Evolutionary conservation across 441 rosid genomes (phyloP), one percentile per base, ranked within the genome.

Genomic region (Geranium incanum): DNA sequence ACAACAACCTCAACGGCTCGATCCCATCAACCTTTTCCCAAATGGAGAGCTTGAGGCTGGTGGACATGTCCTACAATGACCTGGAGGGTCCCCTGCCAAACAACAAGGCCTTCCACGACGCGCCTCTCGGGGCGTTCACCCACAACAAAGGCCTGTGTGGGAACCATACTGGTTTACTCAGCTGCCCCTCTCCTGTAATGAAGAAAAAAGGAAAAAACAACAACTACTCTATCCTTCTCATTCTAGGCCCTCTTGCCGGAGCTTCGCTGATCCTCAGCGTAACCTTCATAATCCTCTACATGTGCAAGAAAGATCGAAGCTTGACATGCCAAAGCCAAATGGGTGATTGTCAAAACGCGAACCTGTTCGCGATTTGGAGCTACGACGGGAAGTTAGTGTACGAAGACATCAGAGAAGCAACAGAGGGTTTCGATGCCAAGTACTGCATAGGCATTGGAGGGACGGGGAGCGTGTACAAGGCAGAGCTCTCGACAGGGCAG

Each of bases 11-110:
- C 69, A 9, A 71, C 4, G 86, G 84, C 13, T 52, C 60, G 2
- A 77, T 80, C 19, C 78, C 82, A 7, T 52, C 74, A 2, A 64
- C 73, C 18, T 69, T 81, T 19, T 70, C 68, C 15, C 66, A 52
- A 6, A 37, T 80, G 82, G 18, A 36, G 63, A 75, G 83, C 71
- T 69, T 80, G 70, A 66, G 39, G n/a, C 3, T 0, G 2, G 74
- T 76, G 19, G 78, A 84, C 68, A 33, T 82, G 23, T 84, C 83
- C 36, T 64, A 72, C 71, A 82, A 84, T 68, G 59, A 77, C 19
- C 71, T 81, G 50, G 74, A 79, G 45, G 86, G 84, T 52, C 83
- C 82, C n/a, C 70, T 84, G 60, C 85, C 84, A 0, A 45, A 73
- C 48, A 84, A n/a, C 64, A 66, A 39, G 36, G 77, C 81, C 41